Evolutionary conservation across 2,329 filamentous ascomycete genomes (phyloP).

Genomic region (Ophiostoma ulmi): DNA sequence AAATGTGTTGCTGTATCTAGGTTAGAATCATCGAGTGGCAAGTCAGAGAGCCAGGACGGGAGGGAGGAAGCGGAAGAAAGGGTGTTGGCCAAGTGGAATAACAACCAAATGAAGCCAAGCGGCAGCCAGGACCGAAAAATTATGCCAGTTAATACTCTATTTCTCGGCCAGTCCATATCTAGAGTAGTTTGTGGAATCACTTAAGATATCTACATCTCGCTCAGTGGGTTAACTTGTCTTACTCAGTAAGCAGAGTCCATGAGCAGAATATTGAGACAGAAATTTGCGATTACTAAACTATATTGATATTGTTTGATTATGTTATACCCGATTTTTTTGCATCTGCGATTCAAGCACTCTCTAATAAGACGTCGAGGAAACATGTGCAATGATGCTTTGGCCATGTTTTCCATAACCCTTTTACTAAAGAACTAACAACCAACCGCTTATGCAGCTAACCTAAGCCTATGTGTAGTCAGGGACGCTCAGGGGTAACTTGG

Average conservation of each 20-base stretch:
- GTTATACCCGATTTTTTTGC: too few species aligned
- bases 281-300: too few species aligned
- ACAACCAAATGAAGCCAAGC: background rate
- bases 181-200: background rate
- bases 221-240: background rate
- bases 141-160: background rate
- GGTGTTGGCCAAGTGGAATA: background rate
- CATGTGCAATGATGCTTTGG: too few species aligned
- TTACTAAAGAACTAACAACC: background rate
- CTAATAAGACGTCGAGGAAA: too few species aligned
- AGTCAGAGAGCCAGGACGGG: background rate
- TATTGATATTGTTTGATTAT: too few species aligned
- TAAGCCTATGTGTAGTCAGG: background rate
- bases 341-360: too few species aligned
- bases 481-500: conserved; percentile 12
- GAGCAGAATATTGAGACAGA: too few species aligned
- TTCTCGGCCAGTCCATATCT: conserved; percentile 1
- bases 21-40: background rate
- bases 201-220: background rate
- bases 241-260: too few species aligned
- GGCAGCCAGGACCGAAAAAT: background rate
- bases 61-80: background rate
- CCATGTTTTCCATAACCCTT: background rate
- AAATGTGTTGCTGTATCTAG: background rate
- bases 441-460: background rate